Conservation (phyloP, 768 basidiomycete species). For the Punctularia strigosozonata region DNA sequence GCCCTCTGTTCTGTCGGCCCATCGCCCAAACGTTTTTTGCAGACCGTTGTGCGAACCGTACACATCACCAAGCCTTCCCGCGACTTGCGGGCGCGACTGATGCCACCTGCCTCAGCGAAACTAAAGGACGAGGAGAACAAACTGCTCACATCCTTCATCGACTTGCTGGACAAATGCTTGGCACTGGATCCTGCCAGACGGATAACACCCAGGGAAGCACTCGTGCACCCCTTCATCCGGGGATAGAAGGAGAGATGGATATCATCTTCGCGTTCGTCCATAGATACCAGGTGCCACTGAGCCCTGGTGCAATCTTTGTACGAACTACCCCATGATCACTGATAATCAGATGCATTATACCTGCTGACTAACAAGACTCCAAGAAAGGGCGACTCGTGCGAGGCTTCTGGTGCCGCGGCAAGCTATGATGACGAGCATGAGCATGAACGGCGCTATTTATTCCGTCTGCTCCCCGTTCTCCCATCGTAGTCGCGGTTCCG, state of each 20-base stretch:
- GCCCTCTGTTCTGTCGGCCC: slow-evolving; percentile 1
- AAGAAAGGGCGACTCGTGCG: too few species aligned
- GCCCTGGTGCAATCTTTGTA: too few species aligned
- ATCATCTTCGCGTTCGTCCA: slow-evolving; percentile 5
- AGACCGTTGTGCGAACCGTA: slow-evolving; percentile 77
- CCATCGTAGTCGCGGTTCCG: too few species aligned
- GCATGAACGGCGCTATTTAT: too few species aligned
- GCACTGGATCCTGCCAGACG: slow-evolving; percentile 77
- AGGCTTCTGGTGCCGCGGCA: too few species aligned
- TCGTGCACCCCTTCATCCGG: slow-evolving; percentile 79
- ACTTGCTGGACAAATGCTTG: slow-evolving; percentile 86
- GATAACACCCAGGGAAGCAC: slow-evolving; percentile 82
- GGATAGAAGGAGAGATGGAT: slow-evolving; percentile 20
- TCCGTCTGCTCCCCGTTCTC: too few species aligned
- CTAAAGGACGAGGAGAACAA: slow-evolving; percentile 85
- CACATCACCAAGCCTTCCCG: slow-evolving; percentile 73
- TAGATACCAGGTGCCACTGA: slow-evolving; percentile 6
- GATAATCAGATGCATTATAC: too few species aligned
- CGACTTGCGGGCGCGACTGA: slow-evolving; percentile 71
- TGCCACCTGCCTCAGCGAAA: slow-evolving; percentile 70
- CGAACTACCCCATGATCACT: too few species aligned
- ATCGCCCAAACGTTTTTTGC: slow-evolving; percentile 5
- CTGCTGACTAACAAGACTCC: too few species aligned
- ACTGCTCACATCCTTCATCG: slow-evolving; percentile 68
- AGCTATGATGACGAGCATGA: too few species aligned